Conservation (phyloP, 2,329 filamentous ascomycete species). For the Sporothrix luriei region DNA sequence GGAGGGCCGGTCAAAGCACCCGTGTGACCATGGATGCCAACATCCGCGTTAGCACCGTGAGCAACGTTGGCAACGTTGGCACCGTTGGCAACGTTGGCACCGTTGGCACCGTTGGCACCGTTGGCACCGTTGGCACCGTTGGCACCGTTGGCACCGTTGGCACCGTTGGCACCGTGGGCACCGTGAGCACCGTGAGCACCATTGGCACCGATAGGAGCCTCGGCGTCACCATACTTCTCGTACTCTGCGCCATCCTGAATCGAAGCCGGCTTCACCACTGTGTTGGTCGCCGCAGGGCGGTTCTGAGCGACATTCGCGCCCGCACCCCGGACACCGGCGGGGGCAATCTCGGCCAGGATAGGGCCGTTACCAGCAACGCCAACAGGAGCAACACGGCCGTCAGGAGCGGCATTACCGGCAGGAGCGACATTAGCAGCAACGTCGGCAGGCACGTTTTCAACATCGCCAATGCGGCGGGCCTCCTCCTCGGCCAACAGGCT, state of each 20-base stretch:
- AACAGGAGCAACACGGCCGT: slow-evolving; percentile 26
- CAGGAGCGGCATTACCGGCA: slow-evolving; percentile 27
- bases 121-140: slow-evolving; percentile 6
- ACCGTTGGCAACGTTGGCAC: background rate
- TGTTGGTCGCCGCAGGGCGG: slow-evolving; percentile 37
- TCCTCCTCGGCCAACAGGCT: slow-evolving; percentile 60
- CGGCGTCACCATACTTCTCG: slow-evolving; percentile 37
- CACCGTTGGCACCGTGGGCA: background rate
- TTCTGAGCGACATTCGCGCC: slow-evolving; percentile 35
- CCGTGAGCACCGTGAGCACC: too few species aligned
- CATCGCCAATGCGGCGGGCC: slow-evolving; percentile 37
- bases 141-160: background rate
- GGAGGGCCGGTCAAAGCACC: slow-evolving; percentile 38
- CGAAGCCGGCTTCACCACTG: background rate
- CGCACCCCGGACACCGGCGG: background rate
- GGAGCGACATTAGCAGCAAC: background rate
- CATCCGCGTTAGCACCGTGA: background rate
- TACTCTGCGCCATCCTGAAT: background rate
- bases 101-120: background rate
- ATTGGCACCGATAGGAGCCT: slow-evolving; percentile 30
- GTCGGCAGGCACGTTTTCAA: slow-evolving; percentile 34
- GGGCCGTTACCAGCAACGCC: slow-evolving; percentile 27
- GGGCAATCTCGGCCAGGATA: slow-evolving; percentile 36
- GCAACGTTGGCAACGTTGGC: background rate
- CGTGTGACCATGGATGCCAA: slow-evolving; percentile 28